Conservation (phyloP, 371 early-diverging fungal species). For the Syncephalastrum monosporum region DNA sequence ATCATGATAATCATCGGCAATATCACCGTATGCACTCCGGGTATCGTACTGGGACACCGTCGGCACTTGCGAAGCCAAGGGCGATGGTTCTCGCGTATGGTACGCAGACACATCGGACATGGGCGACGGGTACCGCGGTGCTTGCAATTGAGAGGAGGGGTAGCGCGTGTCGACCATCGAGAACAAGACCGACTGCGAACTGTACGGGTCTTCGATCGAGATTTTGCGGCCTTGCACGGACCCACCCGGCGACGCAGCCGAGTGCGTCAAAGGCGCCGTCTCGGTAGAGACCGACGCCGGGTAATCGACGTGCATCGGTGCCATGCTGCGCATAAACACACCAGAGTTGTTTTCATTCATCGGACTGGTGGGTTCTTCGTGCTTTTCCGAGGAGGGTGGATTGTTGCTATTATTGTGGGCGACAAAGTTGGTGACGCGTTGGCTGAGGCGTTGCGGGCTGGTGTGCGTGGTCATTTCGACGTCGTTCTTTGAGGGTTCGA, state of each 20-base stretch:
- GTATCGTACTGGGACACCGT: slow-evolving; percentile 3
- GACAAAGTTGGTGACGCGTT: slow-evolving; percentile 23
- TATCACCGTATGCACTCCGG: slow-evolving; percentile 13
- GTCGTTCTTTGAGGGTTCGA: slow-evolving; percentile 15
- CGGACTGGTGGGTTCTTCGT: slow-evolving; percentile 4
- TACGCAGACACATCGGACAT: not conserved
- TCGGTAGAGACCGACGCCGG: slow-evolving; percentile 22
- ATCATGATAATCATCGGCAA: slow-evolving; percentile 17
- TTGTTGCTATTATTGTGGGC: not conserved
- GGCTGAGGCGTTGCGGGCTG: slow-evolving; percentile 8
- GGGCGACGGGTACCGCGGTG: not conserved
- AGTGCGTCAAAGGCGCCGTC: slow-evolving; percentile 21
- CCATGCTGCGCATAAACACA: slow-evolving; percentile 42
- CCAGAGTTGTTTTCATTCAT: slow-evolving; percentile 7
- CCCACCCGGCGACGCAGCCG: slow-evolving; percentile 9
- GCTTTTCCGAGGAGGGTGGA: slow-evolving; percentile 7
- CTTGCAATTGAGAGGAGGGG: not conserved
- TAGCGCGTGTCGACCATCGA: slow-evolving; percentile 30
- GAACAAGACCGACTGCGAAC: slow-evolving; percentile 34
- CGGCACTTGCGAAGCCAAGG: not conserved
- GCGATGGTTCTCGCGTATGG: slow-evolving; percentile 14
- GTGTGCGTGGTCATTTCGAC: slow-evolving; percentile 15
- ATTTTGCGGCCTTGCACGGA: slow-evolving; percentile 17
- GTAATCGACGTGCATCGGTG: slow-evolving; percentile 34
- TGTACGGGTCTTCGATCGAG: slow-evolving; percentile 40